phyloP scores from a whole-genome alignment of 2,329 filamentous ascomycete genomes.

The Fusarium aywerte region DNA sequence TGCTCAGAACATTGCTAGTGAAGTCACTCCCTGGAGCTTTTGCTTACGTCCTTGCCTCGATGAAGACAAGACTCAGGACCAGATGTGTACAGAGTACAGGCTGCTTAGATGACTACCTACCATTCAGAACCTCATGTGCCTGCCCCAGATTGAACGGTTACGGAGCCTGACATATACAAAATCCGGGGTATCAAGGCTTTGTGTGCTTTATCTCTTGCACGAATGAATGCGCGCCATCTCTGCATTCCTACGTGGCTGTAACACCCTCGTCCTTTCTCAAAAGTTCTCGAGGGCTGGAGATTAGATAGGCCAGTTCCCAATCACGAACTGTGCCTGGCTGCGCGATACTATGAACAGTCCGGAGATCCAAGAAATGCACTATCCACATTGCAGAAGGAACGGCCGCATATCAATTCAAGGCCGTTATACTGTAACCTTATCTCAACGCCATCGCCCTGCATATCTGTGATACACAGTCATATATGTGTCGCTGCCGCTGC shows the following conservation, averaged over 20 bases:
- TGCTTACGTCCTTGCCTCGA: not conserved
- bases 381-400: slow-evolving; percentile 38
- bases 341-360: slow-evolving; percentile 36
- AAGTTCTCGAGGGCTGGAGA: slow-evolving; percentile 39
- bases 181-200: not conserved
- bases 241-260: slow-evolving; percentile 34
- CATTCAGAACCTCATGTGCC: not conserved
- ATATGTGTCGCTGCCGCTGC: slow-evolving; percentile 38
- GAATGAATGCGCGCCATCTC: slow-evolving; percentile 27
- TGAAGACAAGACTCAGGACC: not conserved
- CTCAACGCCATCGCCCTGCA: slow-evolving; percentile 31
- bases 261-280: slow-evolving; percentile 28
- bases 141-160: not conserved
- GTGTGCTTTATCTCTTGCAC: slow-evolving; percentile 25
- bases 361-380: slow-evolving; percentile 39
- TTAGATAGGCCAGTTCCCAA: slow-evolving; percentile 45
- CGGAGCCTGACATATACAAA: not conserved
- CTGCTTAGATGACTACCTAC: not conserved
- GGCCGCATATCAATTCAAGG: slow-evolving; percentile 41
- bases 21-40: slow-evolving; percentile 1
- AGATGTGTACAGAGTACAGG: not conserved
- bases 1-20: not conserved
- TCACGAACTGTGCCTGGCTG: slow-evolving; percentile 35
- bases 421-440: slow-evolving; percentile 38
- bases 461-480: slow-evolving; percentile 33